These are phyloP conservation scores for Penicillium sp. DNA, from an alignment of 2,329 filamentous ascomycete species.

Conservation along the genomic window DNA sequence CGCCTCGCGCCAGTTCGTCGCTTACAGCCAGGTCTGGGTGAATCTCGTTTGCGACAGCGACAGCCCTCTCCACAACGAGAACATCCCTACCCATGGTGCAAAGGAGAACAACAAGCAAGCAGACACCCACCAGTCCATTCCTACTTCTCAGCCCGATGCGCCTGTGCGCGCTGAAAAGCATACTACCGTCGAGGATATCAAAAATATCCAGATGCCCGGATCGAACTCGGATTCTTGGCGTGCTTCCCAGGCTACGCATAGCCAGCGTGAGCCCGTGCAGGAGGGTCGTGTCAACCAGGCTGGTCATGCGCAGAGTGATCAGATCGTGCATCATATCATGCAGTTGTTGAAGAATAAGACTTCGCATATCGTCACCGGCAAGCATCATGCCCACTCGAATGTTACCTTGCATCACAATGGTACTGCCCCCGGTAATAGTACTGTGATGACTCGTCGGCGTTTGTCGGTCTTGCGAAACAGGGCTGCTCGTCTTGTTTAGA, in stretches of 20 bases:
- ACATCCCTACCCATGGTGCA: not conserved
- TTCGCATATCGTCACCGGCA: conserved; percentile 12
- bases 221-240: conserved; percentile 17
- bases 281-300: conserved; percentile 15
- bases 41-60: conserved; percentile 23
- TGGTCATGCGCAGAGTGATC: conserved; percentile 16
- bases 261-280: conserved; percentile 13
- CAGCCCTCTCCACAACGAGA: not conserved
- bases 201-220: conserved; percentile 16
- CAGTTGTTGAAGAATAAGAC: conserved; percentile 13
- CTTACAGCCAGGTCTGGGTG: conserved; percentile 26
- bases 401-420: conserved; percentile 10
- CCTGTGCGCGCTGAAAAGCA: conserved; percentile 9
- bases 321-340: conserved; percentile 14
- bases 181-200: conserved; percentile 4
- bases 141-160: not conserved
- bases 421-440: conserved; percentile 11
- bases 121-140: not conserved
- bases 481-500: conserved; percentile 1
- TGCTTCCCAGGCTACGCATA: conserved; percentile 4
- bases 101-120: not conserved
- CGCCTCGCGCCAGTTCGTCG: conserved; percentile 16
- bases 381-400: conserved; percentile 13
- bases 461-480: conserved; percentile 19
- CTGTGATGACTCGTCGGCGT: conserved; percentile 15